Evolutionary conservation across 345 rosid genomes (phyloP), one percentile per base, ranked within the genome.

Genomic region (Syzygium oleosum): DNA sequence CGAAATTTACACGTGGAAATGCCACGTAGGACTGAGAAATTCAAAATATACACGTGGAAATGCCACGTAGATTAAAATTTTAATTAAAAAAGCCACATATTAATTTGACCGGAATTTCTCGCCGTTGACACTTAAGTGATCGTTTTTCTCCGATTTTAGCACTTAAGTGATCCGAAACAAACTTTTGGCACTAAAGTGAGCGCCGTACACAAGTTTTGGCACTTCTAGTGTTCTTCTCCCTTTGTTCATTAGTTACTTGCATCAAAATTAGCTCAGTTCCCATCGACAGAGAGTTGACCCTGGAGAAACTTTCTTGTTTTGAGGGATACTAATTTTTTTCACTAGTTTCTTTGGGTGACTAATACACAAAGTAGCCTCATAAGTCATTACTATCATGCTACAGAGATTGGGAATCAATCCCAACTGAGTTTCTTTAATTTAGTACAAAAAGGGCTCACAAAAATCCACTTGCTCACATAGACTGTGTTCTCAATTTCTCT

Each of bases 401-500:
- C 22, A 4, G 43, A 65, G 78, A 31, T 0, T n/a, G 56, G 34
- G 19, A 84, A 23, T 52, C 17, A 27, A 52, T 84, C 59, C 38
- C 22, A 52, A 34, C 9, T 12, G 19, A 19, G 22, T 73, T 73
- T 31, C 12, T 51, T 15, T 77, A 27, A 43, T 23, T 34, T 3
- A 19, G 9, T 31, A n/a, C 65, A 46, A 41, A 77, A 51, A 2
- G 21, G 65, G 38, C 77, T 84, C 85, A 49, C 77, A 34, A 34
- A 52, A 56, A 87, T 43, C 58, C 79, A 4, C 78, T 25, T 31
- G 3, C 51, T 58, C 84, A 0, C 38, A 3, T 29, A 22, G 27
- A n/a, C 22, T 8, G 85, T 14, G 88, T 78, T 87, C 87, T 85
- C 77, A 31, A 58, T 84, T 63, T 89, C 87, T 97, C 97, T 73